A percentile compares a stretch with the other conserved stretches of the same genome.
phyloP scores from a whole-genome alignment of 352 stramenopile species.

The Phytophthora meadii region DNA sequence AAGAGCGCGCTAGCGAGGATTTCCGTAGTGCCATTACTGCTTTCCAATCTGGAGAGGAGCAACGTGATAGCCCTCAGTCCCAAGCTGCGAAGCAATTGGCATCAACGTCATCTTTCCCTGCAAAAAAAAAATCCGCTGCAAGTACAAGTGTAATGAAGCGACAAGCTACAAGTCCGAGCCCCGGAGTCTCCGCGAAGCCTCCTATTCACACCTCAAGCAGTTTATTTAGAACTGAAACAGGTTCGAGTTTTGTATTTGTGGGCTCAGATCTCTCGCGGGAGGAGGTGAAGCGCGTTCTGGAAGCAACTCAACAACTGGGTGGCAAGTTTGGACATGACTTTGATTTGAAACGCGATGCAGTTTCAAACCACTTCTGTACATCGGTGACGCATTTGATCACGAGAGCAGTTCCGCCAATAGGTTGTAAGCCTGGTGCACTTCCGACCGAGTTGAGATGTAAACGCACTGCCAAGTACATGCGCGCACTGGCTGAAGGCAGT shows the following conservation, averaged over 20 bases:
- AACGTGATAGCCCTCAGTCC: conserved; percentile 6
- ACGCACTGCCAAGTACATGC: conserved; percentile 89
- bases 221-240: conserved; percentile 5
- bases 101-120: conserved; percentile 6
- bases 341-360: conserved; percentile 60
- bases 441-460: conserved; percentile 62
- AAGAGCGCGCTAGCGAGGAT: conserved; percentile 55
- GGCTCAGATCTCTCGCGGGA: conserved; percentile 64
- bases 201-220: conserved; percentile 24
- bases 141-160: background rate
- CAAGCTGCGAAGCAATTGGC: conserved; percentile 16
- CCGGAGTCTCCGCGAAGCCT: conserved; percentile 17
- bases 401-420: conserved; percentile 51
- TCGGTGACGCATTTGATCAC: conserved; percentile 84
- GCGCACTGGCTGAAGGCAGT: conserved; percentile 71
- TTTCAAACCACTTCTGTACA: conserved; percentile 47
- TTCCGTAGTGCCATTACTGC: conserved; percentile 55
- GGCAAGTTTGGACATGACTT: conserved; percentile 81
- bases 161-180: background rate
- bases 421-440: conserved; percentile 5
- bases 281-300: conserved; percentile 60
- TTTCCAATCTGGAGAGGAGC: conserved; percentile 44
- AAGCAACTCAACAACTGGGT: conserved; percentile 66
- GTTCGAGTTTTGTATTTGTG: conserved; percentile 58
- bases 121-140: conserved; percentile 5